Conservation (phyloP, 495 filamentous ascomycete species). For the Penicillium diatomitis region DNA sequence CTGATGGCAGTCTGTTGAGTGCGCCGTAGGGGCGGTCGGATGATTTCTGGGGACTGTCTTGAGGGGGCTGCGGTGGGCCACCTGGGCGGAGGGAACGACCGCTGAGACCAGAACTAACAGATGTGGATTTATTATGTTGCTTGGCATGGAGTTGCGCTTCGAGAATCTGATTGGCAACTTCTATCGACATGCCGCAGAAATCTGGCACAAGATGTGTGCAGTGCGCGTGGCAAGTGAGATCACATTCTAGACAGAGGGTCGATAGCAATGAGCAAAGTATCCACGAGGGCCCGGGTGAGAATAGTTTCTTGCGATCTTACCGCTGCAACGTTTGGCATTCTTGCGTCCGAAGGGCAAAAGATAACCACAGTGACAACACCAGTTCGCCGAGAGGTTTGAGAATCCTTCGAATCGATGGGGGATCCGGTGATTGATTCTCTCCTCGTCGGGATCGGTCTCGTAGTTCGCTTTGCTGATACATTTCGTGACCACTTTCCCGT, state of each 20-base stretch:
- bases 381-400: conserved; percentile 94
- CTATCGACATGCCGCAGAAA: conserved; percentile 99
- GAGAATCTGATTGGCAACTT: conserved; percentile 87
- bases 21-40: conserved; percentile 42
- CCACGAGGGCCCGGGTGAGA: background rate
- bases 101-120: conserved; percentile 47
- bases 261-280: conserved; percentile 15
- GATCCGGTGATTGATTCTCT: conserved; percentile 98
- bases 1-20: conserved; percentile 35
- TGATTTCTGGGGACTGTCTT: conserved; percentile 39
- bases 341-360: conserved; percentile 94
- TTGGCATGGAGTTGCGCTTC: conserved; percentile 36
- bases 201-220: conserved; percentile 96
- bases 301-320: conserved; percentile 34
- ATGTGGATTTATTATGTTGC: conserved; percentile 37
- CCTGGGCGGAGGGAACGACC: conserved; percentile 57
- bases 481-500: conserved; percentile 95
- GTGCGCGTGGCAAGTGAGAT: conserved; percentile 78
- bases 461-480: conserved; percentile 99
- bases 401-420: conserved; percentile 93
- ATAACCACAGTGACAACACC: conserved; percentile 99
- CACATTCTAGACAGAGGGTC: conserved; percentile 60
- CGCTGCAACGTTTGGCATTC: conserved; percentile 82
- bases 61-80: conserved; percentile 39
- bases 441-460: conserved; percentile 95